These are phyloP conservation scores for Madurella fahalii DNA, from an alignment of 2,329 filamentous ascomycete species.

Conservation along the genomic window DNA sequence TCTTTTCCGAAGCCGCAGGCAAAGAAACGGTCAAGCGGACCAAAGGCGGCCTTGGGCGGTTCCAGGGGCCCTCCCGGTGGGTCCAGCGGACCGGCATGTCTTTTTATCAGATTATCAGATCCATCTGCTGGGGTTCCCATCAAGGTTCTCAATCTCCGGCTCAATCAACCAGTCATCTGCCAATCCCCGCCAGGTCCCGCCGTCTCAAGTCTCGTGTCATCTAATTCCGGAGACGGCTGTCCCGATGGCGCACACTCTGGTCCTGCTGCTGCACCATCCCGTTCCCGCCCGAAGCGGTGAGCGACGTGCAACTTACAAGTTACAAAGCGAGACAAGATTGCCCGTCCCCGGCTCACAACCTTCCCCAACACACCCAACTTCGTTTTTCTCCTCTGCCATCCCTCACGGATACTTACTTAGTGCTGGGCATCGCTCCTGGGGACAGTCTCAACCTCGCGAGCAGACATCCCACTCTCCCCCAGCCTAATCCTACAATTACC, in stretches of 20 bases:
- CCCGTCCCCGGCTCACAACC: too few species aligned
- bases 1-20: background rate
- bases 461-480: too few species aligned
- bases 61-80: background rate
- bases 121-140: conserved; percentile 9
- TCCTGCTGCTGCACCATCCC: background rate
- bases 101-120: conserved; percentile 8
- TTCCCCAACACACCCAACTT: background rate
- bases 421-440: too few species aligned
- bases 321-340: background rate
- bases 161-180: background rate
- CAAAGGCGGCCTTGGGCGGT: too few species aligned
- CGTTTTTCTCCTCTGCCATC: background rate
- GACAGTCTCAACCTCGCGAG: too few species aligned
- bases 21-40: too few species aligned
- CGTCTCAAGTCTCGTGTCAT: background rate
- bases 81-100: background rate
- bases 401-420: background rate
- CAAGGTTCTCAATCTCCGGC: conserved; percentile 18
- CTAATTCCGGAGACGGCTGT: background rate
- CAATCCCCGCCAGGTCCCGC: background rate
- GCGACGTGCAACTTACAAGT: background rate
- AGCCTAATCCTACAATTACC: too few species aligned
- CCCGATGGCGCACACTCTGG: background rate
- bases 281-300: background rate